Evolutionary conservation across 805 yeast genomes (phyloP), one percentile per base, ranked within the genome.

Genomic region (Wickerhamomyces bisporus): DNA sequence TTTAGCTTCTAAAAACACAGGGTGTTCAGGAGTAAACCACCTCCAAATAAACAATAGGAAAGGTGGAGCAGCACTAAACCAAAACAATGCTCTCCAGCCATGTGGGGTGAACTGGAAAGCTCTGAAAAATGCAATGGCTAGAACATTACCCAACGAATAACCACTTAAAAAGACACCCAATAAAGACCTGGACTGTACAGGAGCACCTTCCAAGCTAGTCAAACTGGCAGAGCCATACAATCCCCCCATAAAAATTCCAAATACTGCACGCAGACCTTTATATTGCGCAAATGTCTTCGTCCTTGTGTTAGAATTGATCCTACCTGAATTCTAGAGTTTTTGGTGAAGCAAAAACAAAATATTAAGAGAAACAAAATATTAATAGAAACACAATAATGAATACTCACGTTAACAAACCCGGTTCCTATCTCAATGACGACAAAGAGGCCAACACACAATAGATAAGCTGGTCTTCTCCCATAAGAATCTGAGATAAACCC

Each of bases 191-290:
- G 86, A 76, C 21, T 60, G 64, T 3, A 55, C 55, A 1, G 86
- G 86, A 35, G 77, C 69, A 50, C 80, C 83, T 47, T 79, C 85
- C 24, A 82, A 65, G 7, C 87, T 79, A 6, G 80, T 75, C 9
- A 83, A 81, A 19, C 81, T 72, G 26, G 79, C 73, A 41, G 76
- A 72, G 26, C 85, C 86, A 52, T 71, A 81, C 37, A 79, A 62
- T 36, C 86, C 87, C 30, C 87, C 88, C 85, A 81, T 78, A 33
- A 78, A 74, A 35, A 79, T 62, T 32, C 89, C 88, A 53, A 76
- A 81, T 16, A 79, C 47, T 3, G 85, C 80, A 36, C 88, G 65
- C 3, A 78, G 73, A 2, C 70, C 84, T 29, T n/a, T n/a, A n/a
- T n/a, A n/a, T n/a, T n/a, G n/a, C n/a, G n/a, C n/a, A n/a, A n/a